Evolutionary conservation across 495 filamentous ascomycete species (phyloP).

Genomic region (Staphylotrichum longicolle): DNA sequence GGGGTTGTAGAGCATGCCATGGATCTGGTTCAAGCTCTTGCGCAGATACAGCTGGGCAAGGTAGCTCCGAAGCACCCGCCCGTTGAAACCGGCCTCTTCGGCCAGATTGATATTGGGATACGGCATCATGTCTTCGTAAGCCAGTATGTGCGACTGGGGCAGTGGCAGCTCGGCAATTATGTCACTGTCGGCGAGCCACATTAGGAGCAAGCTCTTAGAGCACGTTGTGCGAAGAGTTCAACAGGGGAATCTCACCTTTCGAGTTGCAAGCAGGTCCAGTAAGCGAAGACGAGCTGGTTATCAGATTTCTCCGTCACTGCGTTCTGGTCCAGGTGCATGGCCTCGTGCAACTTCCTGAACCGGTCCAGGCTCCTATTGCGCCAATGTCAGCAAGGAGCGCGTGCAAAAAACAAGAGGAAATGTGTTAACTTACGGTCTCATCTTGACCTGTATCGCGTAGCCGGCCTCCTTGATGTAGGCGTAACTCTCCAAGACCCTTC

Average conservation of each 20-base stretch:
- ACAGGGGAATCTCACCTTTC: conserved; percentile 64
- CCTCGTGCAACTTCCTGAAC: conserved; percentile 38
- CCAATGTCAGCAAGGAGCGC: conserved; percentile 1
- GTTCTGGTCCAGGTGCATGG: conserved; percentile 14
- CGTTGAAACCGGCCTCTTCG: conserved; percentile 42
- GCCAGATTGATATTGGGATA: conserved; percentile 56
- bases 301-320: conserved; percentile 41
- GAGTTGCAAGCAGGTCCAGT: conserved; percentile 91
- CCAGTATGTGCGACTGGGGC: conserved; percentile 75
- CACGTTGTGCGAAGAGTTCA: conserved; percentile 6
- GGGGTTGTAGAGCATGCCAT: conserved; percentile 74
- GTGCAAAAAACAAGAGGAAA: neutral
- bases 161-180: conserved; percentile 85
- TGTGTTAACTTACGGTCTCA: conserved; percentile 62
- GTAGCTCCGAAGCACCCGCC: conserved; percentile 72
- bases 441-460: conserved; percentile 69
- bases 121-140: conserved; percentile 64
- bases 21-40: conserved; percentile 79
- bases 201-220: neutral
- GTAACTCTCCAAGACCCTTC: conserved; percentile 84
- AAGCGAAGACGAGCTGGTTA: conserved; percentile 70
- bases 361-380: conserved; percentile 43
- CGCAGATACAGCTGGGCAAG: conserved; percentile 81
- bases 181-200: conserved; percentile 55
- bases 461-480: conserved; percentile 81